A percentile compares a stretch with the other conserved stretches of the same genome.
Evolutionary conservation across 225 moss, liverwort and hornwort genomes (phyloP).

Genomic region (Anthoceros angustus): DNA sequence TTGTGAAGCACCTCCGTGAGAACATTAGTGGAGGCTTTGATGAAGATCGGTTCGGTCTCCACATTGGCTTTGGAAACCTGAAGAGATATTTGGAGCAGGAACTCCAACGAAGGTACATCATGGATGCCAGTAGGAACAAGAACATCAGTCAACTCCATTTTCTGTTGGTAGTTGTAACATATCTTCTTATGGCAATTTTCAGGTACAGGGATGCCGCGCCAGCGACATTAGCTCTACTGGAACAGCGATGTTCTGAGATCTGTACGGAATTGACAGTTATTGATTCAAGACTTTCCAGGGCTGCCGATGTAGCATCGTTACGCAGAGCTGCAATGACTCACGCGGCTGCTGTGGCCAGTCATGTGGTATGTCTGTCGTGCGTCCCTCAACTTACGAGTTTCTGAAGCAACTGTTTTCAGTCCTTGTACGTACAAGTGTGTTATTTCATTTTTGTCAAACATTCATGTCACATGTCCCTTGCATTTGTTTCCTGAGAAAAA

Average conservation of each 20-base stretch:
- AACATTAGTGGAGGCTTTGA: conserved; percentile 59
- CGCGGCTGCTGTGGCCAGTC: conserved; percentile 46
- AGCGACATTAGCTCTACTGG: conserved; percentile 52
- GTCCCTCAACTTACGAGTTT: too few species aligned
- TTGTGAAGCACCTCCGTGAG: conserved; percentile 48
- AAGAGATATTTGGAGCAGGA: conserved; percentile 46
- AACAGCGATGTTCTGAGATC: conserved; percentile 53
- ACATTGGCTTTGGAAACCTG: conserved; percentile 67
- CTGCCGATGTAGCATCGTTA: conserved; percentile 47
- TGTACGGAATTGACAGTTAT: conserved; percentile 30
- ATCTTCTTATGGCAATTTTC: conserved; percentile 5
- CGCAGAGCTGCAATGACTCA: conserved; percentile 55
- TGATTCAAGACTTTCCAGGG: conserved; percentile 37
- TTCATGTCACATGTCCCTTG: not conserved
- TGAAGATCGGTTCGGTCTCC: conserved; percentile 55
- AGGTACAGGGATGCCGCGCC: conserved; percentile 74
- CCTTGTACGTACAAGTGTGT: not conserved
- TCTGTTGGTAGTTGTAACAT: not conserved
- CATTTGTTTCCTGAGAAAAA: conserved; percentile 6
- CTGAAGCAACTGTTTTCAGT: not conserved
- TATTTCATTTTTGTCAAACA: not conserved
- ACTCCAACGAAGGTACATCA: conserved; percentile 49
- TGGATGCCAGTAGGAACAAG: not conserved
- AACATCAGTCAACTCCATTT: not conserved
- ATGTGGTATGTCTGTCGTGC: conserved; percentile 29